phyloP scores from a whole-genome alignment of 2,329 filamentous ascomycete species.

The Xylaria sp. region DNA sequence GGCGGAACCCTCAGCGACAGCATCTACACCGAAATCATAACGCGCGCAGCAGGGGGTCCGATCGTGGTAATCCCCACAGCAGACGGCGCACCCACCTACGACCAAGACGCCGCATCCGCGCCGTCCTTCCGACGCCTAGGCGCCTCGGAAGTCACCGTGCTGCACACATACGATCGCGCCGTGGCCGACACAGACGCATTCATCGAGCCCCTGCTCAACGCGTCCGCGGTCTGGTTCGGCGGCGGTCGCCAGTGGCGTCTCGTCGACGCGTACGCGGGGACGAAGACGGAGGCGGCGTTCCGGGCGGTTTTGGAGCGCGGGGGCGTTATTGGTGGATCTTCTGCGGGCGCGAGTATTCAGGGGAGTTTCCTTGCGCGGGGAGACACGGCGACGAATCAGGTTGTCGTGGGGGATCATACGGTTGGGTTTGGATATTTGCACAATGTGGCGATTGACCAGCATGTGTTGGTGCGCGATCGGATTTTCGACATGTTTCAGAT shows the following conservation, averaged over 20 bases:
- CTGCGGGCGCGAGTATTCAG: conserved; percentile 32
- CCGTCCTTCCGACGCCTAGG: conserved; percentile 28
- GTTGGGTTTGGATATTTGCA: conserved; percentile 31
- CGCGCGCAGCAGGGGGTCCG: conserved; percentile 27
- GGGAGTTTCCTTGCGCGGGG: conserved; percentile 32
- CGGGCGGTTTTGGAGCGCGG: conserved; percentile 28
- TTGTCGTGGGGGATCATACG: conserved; percentile 31
- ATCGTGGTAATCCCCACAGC: conserved; percentile 32
- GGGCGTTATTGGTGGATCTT: conserved; percentile 29
- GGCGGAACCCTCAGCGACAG: conserved; percentile 29
- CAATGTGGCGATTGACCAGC: conserved; percentile 31
- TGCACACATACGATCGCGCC: conserved; percentile 31
- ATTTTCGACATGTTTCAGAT: conserved; percentile 35
- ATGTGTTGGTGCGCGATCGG: conserved; percentile 31
- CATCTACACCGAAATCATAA: conserved; percentile 31
- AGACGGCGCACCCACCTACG: conserved; percentile 26
- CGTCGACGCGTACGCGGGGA: conserved; percentile 33
- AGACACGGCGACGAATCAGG: conserved; percentile 31
- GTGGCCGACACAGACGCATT: conserved; percentile 32
- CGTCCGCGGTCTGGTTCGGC: conserved; percentile 30
- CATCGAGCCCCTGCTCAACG: conserved; percentile 25
- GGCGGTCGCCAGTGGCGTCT: conserved; percentile 33
- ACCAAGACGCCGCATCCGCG: conserved; percentile 27
- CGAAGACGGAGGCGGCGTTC: conserved; percentile 28
- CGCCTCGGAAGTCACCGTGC: conserved; percentile 28